These are phyloP conservation scores for Pugionium cornutum DNA, from an alignment of 345 rosid genomes.

Conservation along the genomic window DNA sequence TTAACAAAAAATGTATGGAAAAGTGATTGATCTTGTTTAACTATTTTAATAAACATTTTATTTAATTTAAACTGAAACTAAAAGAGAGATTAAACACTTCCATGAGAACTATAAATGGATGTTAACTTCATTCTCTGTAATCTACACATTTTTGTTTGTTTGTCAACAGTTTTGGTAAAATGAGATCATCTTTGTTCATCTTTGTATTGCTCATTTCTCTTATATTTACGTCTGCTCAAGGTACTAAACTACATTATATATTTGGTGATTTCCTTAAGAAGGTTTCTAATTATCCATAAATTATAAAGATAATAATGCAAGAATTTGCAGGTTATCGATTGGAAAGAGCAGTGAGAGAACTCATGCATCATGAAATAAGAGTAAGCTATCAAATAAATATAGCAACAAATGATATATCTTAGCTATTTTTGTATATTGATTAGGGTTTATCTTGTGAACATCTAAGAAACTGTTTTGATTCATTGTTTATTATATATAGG, in stretches of 20 bases:
- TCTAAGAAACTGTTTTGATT: background rate
- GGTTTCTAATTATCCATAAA: no score
- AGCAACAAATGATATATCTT: background rate
- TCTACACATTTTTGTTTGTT: no score
- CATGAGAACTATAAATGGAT: constrained; percentile 13
- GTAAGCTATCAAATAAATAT: constrained; percentile 5
- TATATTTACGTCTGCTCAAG: constrained; percentile 4
- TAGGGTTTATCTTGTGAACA: background rate
- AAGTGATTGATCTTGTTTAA: background rate
- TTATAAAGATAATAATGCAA: no score
- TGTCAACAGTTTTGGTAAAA: background rate
- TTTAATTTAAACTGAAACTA: background rate
- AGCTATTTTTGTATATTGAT: background rate
- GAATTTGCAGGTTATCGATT: constrained; percentile 19
- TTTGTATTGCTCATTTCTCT: constrained; percentile 3
- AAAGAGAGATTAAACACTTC: background rate
- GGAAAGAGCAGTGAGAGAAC: background rate
- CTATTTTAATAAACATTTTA: background rate
- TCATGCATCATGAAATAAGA: constrained; percentile 11
- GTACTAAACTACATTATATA: background rate
- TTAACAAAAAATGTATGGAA: constrained; percentile 10
- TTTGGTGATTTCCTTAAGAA: background rate
- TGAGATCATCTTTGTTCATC: constrained; percentile 12
- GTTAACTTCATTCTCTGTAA: background rate
- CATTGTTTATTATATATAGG: constrained; percentile 6